A percentile compares a stretch with the other conserved stretches of the same genome.
Conservation (phyloP, 73 alveolate species). For the Uronychia setigera region DNA sequence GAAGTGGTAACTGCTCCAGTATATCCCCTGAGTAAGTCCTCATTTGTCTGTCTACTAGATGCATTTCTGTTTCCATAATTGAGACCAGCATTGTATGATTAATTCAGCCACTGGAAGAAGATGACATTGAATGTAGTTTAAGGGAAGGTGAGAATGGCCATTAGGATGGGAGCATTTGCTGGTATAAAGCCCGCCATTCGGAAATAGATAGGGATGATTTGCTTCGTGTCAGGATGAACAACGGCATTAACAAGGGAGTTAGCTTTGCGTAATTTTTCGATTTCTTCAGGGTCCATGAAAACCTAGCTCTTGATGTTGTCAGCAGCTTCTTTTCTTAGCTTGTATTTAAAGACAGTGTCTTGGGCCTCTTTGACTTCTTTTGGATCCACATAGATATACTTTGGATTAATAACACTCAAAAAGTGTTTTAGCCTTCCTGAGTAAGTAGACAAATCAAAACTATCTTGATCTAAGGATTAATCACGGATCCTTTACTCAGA, state of each 20-base stretch:
- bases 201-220: slow-evolving; percentile 20
- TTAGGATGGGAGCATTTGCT: slow-evolving; percentile 58
- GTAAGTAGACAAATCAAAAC: too few relatives aligned
- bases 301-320: slow-evolving; percentile 6
- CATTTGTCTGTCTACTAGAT: slow-evolving; percentile 31
- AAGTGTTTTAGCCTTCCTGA: too few relatives aligned
- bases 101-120: slow-evolving; percentile 56
- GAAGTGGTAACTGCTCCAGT: slow-evolving; percentile 54
- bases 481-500: too few relatives aligned
- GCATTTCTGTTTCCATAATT: slow-evolving; percentile 77
- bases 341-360: slow-evolving; percentile 11
- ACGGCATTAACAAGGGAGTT: slow-evolving; percentile 33
- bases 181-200: slow-evolving; percentile 63
- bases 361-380: slow-evolving; percentile 6
- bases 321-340: slow-evolving; percentile 33
- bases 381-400: slow-evolving; percentile 12
- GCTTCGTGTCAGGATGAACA: slow-evolving; percentile 70
- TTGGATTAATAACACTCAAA: too few relatives aligned
- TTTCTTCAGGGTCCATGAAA: slow-evolving; percentile 10
- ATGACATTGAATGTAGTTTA: slow-evolving; percentile 48
- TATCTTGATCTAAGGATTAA: too few relatives aligned
- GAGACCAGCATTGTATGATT: slow-evolving; percentile 72
- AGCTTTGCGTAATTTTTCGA: slow-evolving; percentile 43
- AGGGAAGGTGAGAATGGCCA: slow-evolving; percentile 27
- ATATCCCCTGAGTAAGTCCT: slow-evolving; percentile 51